Conservation (phyloP, 306 rosid species). For the Urtica urens region DNA sequence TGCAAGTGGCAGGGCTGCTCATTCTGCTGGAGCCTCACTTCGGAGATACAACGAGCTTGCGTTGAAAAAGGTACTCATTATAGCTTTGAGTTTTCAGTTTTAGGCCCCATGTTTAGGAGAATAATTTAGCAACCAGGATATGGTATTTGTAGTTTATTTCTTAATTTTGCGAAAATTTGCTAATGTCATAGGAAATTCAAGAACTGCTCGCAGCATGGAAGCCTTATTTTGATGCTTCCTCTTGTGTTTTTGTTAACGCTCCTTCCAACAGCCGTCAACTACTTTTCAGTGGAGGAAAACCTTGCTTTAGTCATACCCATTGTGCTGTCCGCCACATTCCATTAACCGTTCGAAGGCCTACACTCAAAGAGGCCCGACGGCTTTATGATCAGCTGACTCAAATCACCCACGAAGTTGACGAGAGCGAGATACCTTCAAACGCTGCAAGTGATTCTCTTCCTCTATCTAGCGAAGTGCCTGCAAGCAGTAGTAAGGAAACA, state of each 20-base stretch:
- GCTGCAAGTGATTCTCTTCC: no score
- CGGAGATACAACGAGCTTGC: slow-evolving; percentile 82
- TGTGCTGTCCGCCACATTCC: slow-evolving; percentile 49
- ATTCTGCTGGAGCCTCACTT: slow-evolving; percentile 93
- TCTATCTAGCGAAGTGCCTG: slow-evolving; percentile 11
- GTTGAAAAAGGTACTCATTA: slow-evolving; percentile 55
- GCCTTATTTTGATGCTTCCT: slow-evolving; percentile 68
- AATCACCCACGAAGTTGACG: slow-evolving; percentile 46
- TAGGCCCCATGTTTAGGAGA: no score
- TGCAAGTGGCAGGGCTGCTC: slow-evolving; percentile 63
- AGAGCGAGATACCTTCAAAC: slow-evolving; percentile 36
- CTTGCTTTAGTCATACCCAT: slow-evolving; percentile 45
- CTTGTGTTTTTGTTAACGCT: slow-evolving; percentile 56
- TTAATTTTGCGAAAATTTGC: slow-evolving; percentile 10
- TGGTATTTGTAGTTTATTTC: not conserved
- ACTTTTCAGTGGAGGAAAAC: slow-evolving; percentile 59
- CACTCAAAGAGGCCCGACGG: slow-evolving; percentile 71
- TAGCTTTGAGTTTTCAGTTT: not conserved
- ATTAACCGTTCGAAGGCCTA: slow-evolving; percentile 69
- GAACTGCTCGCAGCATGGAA: slow-evolving; percentile 78
- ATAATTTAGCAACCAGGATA: no score
- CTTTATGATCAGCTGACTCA: slow-evolving; percentile 61
- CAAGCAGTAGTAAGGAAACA: slow-evolving; percentile 18
- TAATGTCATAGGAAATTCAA: slow-evolving; percentile 69
- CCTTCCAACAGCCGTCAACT: slow-evolving; percentile 84